These are phyloP conservation scores for Penicillium atrosanguineum DNA, from an alignment of 495 filamentous ascomycete genomes.

Conservation along the genomic window DNA sequence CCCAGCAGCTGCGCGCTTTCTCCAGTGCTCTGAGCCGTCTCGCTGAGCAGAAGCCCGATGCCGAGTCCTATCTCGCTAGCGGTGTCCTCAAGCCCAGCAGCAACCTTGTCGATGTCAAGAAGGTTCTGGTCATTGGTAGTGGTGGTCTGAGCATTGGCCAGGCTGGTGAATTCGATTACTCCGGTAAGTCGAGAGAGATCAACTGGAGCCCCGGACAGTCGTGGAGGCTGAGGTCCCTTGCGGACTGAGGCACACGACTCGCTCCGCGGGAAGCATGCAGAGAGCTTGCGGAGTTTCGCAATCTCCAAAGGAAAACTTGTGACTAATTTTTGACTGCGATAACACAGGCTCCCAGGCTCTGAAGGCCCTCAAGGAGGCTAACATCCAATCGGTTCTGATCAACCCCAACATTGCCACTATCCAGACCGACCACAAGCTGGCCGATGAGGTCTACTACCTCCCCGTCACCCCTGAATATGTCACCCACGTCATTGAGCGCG, in stretches of 20 bases:
- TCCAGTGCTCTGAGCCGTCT: conserved; percentile 41
- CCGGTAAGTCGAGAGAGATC: conserved; percentile 54
- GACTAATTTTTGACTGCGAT: conserved; percentile 9
- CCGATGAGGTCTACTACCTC: conserved; percentile 97
- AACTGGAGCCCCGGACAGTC: background rate
- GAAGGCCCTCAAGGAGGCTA: conserved; percentile 95
- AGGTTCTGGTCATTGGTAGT: conserved; percentile 89
- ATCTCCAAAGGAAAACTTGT: background rate
- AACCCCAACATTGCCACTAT: conserved; percentile 99
- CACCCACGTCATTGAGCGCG: conserved; percentile 89
- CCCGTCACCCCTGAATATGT: conserved; percentile 97
- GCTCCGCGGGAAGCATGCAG: conserved; percentile 10
- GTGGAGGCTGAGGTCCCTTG: conserved; percentile 1
- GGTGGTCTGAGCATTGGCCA: conserved; percentile 95
- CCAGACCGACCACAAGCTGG: conserved; percentile 95
- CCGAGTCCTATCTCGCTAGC: conserved; percentile 84
- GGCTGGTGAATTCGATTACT: conserved; percentile 97
- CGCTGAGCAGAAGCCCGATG: conserved; percentile 65
- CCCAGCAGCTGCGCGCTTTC: conserved; percentile 48
- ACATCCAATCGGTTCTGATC: conserved; percentile 90
- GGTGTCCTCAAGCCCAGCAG: conserved; percentile 71
- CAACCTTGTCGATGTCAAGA: conserved; percentile 87
- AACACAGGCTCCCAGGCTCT: conserved; percentile 84
- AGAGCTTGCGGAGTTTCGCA: background rate
- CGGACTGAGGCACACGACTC: conserved; percentile 1